Conservation (phyloP, 1,284 basidiomycete species). For the Fistulina hepatica region DNA sequence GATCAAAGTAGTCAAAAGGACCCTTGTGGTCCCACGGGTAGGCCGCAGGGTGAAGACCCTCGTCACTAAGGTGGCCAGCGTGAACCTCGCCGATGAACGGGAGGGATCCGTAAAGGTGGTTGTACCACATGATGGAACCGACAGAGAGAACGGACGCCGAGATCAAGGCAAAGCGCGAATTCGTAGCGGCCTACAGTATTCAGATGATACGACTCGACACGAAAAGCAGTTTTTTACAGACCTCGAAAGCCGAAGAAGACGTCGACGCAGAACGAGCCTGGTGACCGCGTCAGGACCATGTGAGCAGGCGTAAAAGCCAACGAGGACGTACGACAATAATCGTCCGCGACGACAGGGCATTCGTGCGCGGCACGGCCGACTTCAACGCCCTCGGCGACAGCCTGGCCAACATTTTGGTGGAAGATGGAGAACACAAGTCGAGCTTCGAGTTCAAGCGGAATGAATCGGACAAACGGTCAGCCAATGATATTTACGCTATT, state of each 20-base stretch:
- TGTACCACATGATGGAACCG: constrained; percentile 93
- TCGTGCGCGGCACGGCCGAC: constrained; percentile 32
- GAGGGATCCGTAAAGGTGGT: constrained; percentile 82
- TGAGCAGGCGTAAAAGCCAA: constrained; percentile 6
- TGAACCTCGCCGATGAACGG: constrained; percentile 83
- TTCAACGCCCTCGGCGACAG: constrained; percentile 58
- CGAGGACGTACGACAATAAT: constrained; percentile 4
- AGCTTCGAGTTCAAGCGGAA: constrained; percentile 23
- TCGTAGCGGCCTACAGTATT: constrained; percentile 30
- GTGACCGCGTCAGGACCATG: constrained; percentile 14
- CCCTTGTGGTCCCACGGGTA: constrained; percentile 94
- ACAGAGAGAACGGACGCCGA: constrained; percentile 72
- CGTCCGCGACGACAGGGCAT: constrained; percentile 30
- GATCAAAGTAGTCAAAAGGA: constrained; percentile 86
- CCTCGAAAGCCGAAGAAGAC: constrained; percentile 47
- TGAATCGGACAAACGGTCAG: constrained; percentile 30
- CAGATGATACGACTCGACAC: constrained; percentile 2
- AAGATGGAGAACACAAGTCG: constrained; percentile 26
- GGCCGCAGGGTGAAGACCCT: constrained; percentile 83
- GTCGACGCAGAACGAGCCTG: constrained; percentile 65
- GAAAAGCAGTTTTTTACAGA: constrained; percentile 22
- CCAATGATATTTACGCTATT: constrained; percentile 25
- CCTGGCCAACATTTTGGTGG: constrained; percentile 65
- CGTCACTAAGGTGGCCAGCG: constrained; percentile 85
- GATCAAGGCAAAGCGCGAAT: constrained; percentile 71